A percentile compares a stretch with the other conserved stretches of the same genome.
Conservation (phyloP, 192 early-diverging fungal genomes). For the Coemansia reversa region DNA sequence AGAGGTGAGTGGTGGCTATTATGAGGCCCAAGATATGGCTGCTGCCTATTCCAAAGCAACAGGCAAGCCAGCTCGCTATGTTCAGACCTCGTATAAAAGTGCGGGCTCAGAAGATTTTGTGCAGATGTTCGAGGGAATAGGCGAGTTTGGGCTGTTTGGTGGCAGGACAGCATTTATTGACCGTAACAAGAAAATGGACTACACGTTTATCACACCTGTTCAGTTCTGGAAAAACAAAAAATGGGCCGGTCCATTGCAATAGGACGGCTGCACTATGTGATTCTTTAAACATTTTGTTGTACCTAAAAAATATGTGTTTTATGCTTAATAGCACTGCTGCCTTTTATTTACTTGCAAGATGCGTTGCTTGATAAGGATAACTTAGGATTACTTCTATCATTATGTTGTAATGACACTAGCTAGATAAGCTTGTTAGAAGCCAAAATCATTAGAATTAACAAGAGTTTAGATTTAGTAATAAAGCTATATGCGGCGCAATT, state of each 20-base stretch:
- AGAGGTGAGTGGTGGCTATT: constrained; percentile 30
- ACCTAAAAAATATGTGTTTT: no score
- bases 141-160: constrained; percentile 33
- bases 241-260: constrained; percentile 55
- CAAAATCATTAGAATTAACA: no score
- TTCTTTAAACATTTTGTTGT: no score
- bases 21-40: constrained; percentile 31
- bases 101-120: constrained; percentile 11
- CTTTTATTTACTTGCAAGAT: no score
- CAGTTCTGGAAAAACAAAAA: constrained; percentile 34
- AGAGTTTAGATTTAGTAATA: no score
- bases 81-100: constrained; percentile 15
- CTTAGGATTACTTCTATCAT: no score
- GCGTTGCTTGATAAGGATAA: no score
- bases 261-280: no score
- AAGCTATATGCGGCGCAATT: no score
- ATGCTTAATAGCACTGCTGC: no score
- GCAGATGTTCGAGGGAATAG: constrained; percentile 24
- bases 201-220: constrained; percentile 20
- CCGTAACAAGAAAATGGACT: constrained; percentile 22
- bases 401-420: no score
- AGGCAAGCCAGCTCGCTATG: constrained; percentile 36
- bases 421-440: no score
- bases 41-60: constrained; percentile 36
- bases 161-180: constrained; percentile 30